Evolutionary conservation across 305 asterid genomes (phyloP), one percentile per base, ranked within the genome.

Genomic region (Fraxinus floribunda): DNA sequence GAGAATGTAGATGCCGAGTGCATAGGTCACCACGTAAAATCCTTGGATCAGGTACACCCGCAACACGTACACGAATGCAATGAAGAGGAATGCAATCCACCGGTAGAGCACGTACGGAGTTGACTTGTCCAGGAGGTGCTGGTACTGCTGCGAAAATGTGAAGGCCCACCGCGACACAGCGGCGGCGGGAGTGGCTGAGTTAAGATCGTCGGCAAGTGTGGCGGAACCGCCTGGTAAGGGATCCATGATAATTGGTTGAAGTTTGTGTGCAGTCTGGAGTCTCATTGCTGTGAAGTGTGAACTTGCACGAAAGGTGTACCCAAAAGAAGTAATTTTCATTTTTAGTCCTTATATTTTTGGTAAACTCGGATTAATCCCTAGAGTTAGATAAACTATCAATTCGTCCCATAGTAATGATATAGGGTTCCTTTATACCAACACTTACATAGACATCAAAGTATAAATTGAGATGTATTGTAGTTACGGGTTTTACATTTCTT

Each of bases 11-110:
- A 90, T 86, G 4, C 93, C 94, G 55, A 91, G 91, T 64, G 90
- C 92, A 84, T 90, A 92, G 7, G 94, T 87, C 8, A 92, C 89
- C 68, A 90, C 91, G 88, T 90, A 90, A 87, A 90, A 92, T 1
- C 95, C 95, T 83, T 92, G 78, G 36, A 86, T 39, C 7, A 90
- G 81, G 81, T 85, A 89, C 5, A 92, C 91, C 18, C 92, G 89
- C 22, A 87, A 36, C 1, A 71, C 87, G 76, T 91, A 92, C 30
- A 88, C 9, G 70, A 89, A 24, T 29, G 91, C 90, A 83, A 92
- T 62, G 90, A 86, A 84, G 79, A 86, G 34, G 85, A 91, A 85
- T 8, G 84, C 91, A 87, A 89, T 87, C 94, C 94, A 92, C 44
- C 93, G 92, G 89, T 90, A 85, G 52, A 88, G 81, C 26, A 86